Base-by-base conservation (phyloP, 768 basidiomycete species). In the Exidia glandulosa region DNA sequence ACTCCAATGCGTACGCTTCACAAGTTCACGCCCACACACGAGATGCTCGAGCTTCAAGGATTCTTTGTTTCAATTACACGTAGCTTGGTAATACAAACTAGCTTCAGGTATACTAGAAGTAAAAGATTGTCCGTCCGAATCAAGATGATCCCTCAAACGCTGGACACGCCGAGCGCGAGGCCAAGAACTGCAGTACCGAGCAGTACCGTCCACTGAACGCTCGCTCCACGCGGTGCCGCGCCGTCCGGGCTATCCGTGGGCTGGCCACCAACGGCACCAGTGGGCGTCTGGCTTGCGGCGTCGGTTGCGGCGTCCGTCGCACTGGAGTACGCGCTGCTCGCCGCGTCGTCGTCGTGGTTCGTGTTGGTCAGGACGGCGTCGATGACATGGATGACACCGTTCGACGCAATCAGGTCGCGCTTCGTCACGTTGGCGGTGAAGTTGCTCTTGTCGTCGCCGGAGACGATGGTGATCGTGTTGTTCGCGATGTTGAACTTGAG, bases 371-470 rank as follows among this genome's bases (percentile, higher is more conserved):
- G 74, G 10, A 84, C 81, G 19, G 71, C 64, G 63, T 85, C 74
- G 61, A 86, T 77, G 45, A 85, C 68, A 67, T 90, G 86, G 9
- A 86, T 68, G 45, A 89, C 88, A 52, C 87, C 88, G 63, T 90
- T 89, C 19, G 75, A 67, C 29, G 81, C 68, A 63, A 89, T 72
- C 4, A 86, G 75, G 67, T 90, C 85, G 14, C 80, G 69, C 57
- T 76, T 74, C 45, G 85, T 65, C 65, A 90, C 80, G 63, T 70
- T 74, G 5, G 82, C 85, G 37, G 76, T 72, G 63, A 75, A 65
- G 56, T 74, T 73, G 52, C 75, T 78, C n/a, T 63, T 64, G 12
- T 33, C 52, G 32, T 32, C 48, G 52, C 59, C 3, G 0, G 69
- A 68, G 33, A 73, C 76, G 56, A 90, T 79, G 67, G 73, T 88